Evolutionary conservation across 78 protist species (phyloP), one percentile per base, ranked within the genome.

Genomic region (Dictyostelium firmibasis): DNA sequence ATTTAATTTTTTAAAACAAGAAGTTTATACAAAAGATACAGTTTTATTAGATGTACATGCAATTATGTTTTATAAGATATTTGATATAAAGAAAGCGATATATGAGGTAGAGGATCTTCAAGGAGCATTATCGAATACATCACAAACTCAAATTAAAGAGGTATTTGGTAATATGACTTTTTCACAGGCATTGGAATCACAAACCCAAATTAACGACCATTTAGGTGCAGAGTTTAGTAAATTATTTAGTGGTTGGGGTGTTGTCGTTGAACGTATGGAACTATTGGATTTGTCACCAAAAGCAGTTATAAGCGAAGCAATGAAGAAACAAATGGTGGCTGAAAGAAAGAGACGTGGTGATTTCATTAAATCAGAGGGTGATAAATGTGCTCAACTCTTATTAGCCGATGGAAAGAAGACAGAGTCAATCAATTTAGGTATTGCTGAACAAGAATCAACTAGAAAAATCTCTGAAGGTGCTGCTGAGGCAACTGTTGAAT

Each of bases 331-430:
- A 76, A 76, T 76, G 83, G 83, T 76, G 23, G 83, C 83, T 1
- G 83, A 76, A n/a, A 76, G 83, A 76, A 76, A 76, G 29, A 76
- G 83, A 76, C 36, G 83, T 35, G 83, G 83, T 76, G 83, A 76
- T 41, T 76, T 76, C 29, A 76, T 76, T 38, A 23, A 76, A 41
- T 35, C 53, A 43, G 83, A 76, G 14, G 83, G 83, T 76, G 83
- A 76, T 16, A 76, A 76, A 41, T 36, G 27, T n/a, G 83, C 83
- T 16, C 36, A 35, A 44, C 36, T 16, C 41, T 41, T 76, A 9
- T 38, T 76, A 3, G 83, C 83, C 5, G 83, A 76, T 20, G 83
- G 83, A 18, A 33, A 76, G 43, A 76, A 38, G 14, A n/a, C n/a
- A 0, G 83, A 76, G n/a, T 23, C 3, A 35, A 76, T 76, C 9